These are phyloP conservation scores for Fragaria ananassa DNA, from an alignment of 306 rosid genomes.

Conservation along the genomic window DNA sequence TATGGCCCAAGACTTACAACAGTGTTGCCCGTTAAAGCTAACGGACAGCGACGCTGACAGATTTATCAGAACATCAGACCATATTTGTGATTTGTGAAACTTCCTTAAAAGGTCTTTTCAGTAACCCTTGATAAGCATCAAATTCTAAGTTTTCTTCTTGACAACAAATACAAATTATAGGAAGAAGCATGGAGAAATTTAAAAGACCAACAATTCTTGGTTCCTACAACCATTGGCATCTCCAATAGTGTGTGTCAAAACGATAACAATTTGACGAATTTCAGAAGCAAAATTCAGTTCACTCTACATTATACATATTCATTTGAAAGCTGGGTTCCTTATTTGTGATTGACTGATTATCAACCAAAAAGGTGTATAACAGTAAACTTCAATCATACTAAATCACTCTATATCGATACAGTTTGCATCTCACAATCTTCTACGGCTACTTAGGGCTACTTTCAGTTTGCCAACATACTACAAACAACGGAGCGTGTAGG, in stretches of 20 bases:
- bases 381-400: neutral
- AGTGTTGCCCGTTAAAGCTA: no score
- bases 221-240: neutral
- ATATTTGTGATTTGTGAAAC: no score
- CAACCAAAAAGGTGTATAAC: neutral
- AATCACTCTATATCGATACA: neutral
- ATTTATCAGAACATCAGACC: no score
- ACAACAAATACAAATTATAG: no score
- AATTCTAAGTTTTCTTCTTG: neutral
- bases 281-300: neutral
- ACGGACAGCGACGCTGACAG: no score
- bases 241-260: no score
- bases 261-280: neutral
- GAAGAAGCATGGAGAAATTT: no score
- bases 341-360: neutral
- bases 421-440: neutral
- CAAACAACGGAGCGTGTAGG: neutral
- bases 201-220: neutral
- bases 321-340: neutral
- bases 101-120: no score
- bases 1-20: no score
- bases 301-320: neutral
- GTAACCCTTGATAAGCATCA: no score
- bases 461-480: neutral
- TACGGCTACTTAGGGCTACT: neutral